Evolutionary conservation across 176 grass and related monocot genomes (phyloP).

Genomic region (Oryza longistaminata): DNA sequence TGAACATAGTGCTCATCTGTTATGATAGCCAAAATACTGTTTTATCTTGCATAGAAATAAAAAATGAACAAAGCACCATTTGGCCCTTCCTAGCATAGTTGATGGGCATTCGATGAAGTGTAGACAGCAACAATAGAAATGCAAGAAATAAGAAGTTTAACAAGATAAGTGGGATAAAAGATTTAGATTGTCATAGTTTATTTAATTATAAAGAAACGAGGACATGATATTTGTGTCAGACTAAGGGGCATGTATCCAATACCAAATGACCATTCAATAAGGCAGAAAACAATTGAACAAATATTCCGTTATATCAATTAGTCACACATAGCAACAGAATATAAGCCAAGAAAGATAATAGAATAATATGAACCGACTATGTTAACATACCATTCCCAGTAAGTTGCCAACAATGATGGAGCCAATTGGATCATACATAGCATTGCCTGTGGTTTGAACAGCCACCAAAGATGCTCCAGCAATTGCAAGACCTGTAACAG

Average conservation of each 20-base stretch:
- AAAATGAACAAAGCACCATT: conserved; percentile 6
- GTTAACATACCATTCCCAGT: conserved; percentile 77
- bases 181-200: not conserved
- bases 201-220: not conserved
- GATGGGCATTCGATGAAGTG: not conserved
- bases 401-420: conserved; percentile 95
- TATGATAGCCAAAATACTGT: not conserved
- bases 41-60: not conserved
- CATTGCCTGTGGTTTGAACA: conserved; percentile 86
- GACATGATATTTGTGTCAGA: not conserved
- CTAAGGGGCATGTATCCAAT: not conserved
- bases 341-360: not conserved
- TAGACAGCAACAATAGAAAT: not conserved
- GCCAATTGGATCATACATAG: conserved; percentile 94
- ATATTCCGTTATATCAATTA: conserved; percentile 6
- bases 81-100: not conserved
- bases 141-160: conserved; percentile 16
- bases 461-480: conserved; percentile 88
- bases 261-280: conserved; percentile 14
- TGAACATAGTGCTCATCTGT: not conserved
- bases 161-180: not conserved
- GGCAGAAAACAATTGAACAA: not conserved
- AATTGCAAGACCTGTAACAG: conserved; percentile 85
- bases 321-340: conserved; percentile 1
- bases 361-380: conserved; percentile 21